Conservation (phyloP, 1,284 basidiomycete genomes). For the Sporisorium iseilematis-ciliati region DNA sequence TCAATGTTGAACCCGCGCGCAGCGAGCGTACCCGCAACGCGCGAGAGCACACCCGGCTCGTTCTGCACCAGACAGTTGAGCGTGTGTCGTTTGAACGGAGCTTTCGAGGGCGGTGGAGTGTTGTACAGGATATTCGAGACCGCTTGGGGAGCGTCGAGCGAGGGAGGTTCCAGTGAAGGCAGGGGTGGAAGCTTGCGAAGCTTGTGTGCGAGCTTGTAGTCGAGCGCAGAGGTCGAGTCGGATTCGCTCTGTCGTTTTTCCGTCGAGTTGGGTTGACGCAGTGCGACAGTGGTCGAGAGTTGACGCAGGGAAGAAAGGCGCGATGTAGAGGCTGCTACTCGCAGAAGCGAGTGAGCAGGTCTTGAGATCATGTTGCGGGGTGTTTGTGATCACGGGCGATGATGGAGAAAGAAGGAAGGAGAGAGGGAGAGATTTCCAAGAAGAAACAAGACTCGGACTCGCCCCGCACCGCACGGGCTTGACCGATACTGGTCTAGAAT, state of each 20-base stretch:
- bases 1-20: constrained; percentile 98
- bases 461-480: constrained; percentile 14
- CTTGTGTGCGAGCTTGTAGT: constrained; percentile 84
- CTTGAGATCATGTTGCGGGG: constrained; percentile 40
- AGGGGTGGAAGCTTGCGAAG: constrained; percentile 68
- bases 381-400: neutral
- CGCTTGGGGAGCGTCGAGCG: constrained; percentile 66
- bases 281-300: constrained; percentile 10
- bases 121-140: constrained; percentile 74
- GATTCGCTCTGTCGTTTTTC: constrained; percentile 36
- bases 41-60: constrained; percentile 96
- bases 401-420: constrained; percentile 3
- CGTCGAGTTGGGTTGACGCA: constrained; percentile 35
- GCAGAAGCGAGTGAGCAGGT: constrained; percentile 37
- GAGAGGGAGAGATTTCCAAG: neutral
- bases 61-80: constrained; percentile 99
- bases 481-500: too few relatives aligned
- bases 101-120: constrained; percentile 89
- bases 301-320: constrained; percentile 21
- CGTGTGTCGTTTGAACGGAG: constrained; percentile 97
- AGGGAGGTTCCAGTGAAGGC: constrained; percentile 65
- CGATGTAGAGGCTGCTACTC: constrained; percentile 24
- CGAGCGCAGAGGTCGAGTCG: constrained; percentile 82
- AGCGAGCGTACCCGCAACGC: constrained; percentile 96
- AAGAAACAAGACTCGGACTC: constrained; percentile 1